Conservation (phyloP, 202 grass and related monocot species). For the Eragrostis tef region DNA sequence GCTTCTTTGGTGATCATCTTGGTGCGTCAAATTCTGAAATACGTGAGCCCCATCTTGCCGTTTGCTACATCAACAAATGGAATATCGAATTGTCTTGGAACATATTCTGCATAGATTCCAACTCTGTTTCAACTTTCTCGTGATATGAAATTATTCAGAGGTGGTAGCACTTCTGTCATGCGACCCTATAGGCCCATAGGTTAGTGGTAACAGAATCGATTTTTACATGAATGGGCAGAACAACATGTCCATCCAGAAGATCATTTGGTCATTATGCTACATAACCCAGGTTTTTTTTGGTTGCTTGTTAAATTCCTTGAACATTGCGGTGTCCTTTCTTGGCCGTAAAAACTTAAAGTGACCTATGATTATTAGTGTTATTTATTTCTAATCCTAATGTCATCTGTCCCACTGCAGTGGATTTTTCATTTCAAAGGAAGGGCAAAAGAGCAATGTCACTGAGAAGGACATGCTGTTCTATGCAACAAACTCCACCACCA, state of each 20-base stretch:
- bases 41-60: constrained; percentile 22
- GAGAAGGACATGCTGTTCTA: constrained; percentile 65
- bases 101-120: constrained; percentile 53
- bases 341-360: background rate
- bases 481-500: constrained; percentile 68
- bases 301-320: constrained; percentile 10
- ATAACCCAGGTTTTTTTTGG: constrained; percentile 13
- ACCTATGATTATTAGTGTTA: background rate
- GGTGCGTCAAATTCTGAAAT: constrained; percentile 42
- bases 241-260: background rate
- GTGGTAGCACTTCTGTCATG: constrained; percentile 1
- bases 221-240: constrained; percentile 29
- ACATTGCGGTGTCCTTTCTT: constrained; percentile 22
- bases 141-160: constrained; percentile 37
- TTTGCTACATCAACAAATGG: constrained; percentile 42
- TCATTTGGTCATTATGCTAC: constrained; percentile 20
- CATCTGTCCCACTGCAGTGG: constrained; percentile 50
- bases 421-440: constrained; percentile 68
- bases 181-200: constrained; percentile 6
- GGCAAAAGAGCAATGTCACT: constrained; percentile 49
- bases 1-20: constrained; percentile 22
- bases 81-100: constrained; percentile 54
- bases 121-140: constrained; percentile 40
- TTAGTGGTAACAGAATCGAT: constrained; percentile 6
- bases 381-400: constrained; percentile 25